Conservation (phyloP, 129 eudicot genomes). For the Centrapalus pauciflorus region DNA sequence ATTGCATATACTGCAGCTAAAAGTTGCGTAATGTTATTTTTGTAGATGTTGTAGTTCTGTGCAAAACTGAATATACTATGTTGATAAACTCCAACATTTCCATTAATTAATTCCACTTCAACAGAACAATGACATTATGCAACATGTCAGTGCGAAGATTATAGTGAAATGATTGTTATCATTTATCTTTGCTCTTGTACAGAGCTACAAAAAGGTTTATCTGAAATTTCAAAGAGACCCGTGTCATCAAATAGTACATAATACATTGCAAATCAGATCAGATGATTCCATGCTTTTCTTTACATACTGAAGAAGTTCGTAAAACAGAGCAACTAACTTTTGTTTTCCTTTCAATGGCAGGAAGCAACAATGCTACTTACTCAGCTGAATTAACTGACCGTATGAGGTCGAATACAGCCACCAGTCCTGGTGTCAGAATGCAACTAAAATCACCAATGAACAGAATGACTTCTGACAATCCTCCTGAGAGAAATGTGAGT, state of each 20-base stretch:
- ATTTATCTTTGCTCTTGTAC: too few species aligned
- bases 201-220: too few species aligned
- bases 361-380: constrained; percentile 52
- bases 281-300: not conserved
- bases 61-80: too few species aligned
- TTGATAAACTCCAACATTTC: too few species aligned
- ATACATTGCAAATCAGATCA: not conserved
- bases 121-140: too few species aligned
- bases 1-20: too few species aligned
- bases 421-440: constrained; percentile 64
- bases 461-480: constrained; percentile 51
- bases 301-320: constrained; percentile 4
- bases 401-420: constrained; percentile 53
- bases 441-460: constrained; percentile 61
- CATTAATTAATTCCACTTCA: too few species aligned
- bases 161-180: too few species aligned
- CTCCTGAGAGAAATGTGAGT: constrained; percentile 59
- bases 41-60: too few species aligned
- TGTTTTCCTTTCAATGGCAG: constrained; percentile 16
- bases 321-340: constrained; percentile 13
- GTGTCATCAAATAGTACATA: not conserved
- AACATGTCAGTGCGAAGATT: too few species aligned
- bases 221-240: too few species aligned
- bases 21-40: too few species aligned
- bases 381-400: constrained; percentile 60